These are phyloP conservation scores for Paulownia fortunei DNA, from an alignment of 257 asterid genomes.

Conservation along the genomic window DNA sequence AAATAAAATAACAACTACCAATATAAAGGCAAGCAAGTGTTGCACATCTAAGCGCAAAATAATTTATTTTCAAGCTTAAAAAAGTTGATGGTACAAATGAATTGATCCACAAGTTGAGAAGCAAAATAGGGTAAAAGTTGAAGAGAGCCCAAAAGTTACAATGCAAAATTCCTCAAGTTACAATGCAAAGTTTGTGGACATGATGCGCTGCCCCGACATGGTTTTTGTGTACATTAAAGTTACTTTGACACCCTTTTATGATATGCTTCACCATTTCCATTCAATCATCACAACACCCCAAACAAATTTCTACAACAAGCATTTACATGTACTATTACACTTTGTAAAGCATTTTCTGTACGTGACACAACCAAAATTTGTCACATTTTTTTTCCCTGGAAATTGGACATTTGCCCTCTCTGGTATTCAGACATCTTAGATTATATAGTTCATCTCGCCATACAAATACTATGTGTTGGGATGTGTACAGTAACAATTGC, in stretches of 20 bases:
- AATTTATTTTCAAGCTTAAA: background rate
- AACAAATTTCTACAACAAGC: background rate
- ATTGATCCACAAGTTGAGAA: background rate
- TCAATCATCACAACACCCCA: slow-evolving; percentile 8
- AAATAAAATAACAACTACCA: background rate
- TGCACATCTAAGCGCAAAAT: background rate
- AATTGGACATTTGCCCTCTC: slow-evolving; percentile 7
- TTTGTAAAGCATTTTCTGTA: slow-evolving; percentile 12
- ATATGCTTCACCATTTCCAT: slow-evolving; percentile 25
- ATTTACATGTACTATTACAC: background rate
- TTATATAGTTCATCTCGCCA: background rate
- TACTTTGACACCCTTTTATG: background rate
- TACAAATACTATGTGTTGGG: background rate
- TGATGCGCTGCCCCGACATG: slow-evolving; percentile 6
- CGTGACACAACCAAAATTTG: background rate
- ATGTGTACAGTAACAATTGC: background rate
- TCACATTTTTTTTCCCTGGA: background rate
- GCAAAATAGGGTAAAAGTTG: background rate
- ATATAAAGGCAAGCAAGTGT: background rate
- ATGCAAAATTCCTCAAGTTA: slow-evolving; percentile 21
- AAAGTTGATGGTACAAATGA: background rate
- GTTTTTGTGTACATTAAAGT: background rate
- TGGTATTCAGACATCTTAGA: background rate
- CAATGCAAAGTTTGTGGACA: too few species aligned
- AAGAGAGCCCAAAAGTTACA: slow-evolving; percentile 13